phyloP scores from a whole-genome alignment of 2,329 filamentous ascomycete genomes.

The Emmonsia crescens region DNA sequence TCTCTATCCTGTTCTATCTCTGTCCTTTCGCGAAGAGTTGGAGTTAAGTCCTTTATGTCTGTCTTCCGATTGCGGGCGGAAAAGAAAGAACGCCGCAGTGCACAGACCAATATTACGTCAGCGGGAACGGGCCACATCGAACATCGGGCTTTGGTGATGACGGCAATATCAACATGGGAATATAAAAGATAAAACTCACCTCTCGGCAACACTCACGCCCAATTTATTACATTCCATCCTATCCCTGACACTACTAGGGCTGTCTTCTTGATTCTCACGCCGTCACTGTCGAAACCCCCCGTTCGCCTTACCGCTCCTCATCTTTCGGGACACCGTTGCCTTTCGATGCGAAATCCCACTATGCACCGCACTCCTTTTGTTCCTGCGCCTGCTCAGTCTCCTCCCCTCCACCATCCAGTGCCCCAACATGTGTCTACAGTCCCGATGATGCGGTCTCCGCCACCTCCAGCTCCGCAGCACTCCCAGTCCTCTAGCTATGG shows the following conservation, averaged over 20 bases:
- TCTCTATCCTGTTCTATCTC: neutral
- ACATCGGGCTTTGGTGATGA: neutral
- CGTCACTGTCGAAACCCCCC: neutral
- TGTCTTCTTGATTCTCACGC: too few species aligned
- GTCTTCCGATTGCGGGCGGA: neutral
- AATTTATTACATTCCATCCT: neutral
- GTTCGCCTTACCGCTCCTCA: neutral
- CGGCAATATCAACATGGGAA: neutral
- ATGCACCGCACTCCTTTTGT: constrained; percentile 85
- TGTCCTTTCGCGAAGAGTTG: too few species aligned
- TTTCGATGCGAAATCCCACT: constrained; percentile 18
- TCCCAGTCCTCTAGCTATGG: constrained; percentile 45
- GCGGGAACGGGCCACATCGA: neutral
- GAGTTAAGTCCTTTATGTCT: neutral
- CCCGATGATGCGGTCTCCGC: constrained; percentile 89
- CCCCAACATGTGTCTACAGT: constrained; percentile 98
- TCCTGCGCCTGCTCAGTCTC: constrained; percentile 64
- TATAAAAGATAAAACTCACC: neutral
- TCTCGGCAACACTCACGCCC: neutral
- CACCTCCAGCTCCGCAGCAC: constrained; percentile 64
- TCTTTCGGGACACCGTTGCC: neutral
- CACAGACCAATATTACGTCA: neutral
- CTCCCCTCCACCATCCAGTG: constrained; percentile 90
- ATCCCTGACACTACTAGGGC: neutral
- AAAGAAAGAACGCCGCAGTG: neutral